Evolutionary conservation across 2,329 filamentous ascomycete species (phyloP).

Genomic region (Beauveria pseudobassiana): DNA sequence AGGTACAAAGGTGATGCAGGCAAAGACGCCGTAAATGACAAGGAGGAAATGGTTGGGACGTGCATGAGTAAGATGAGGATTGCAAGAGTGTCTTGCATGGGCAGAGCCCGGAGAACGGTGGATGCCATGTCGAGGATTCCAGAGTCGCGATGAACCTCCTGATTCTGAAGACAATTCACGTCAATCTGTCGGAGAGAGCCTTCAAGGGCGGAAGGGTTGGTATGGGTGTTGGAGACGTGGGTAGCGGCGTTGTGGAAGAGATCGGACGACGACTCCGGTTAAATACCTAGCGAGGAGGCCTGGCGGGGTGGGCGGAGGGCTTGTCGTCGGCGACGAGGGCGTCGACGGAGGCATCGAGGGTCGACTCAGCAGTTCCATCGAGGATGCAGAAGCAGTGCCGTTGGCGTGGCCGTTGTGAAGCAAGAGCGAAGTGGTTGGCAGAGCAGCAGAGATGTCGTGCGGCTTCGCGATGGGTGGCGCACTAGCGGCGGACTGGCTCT

Average conservation of each 20-base stretch:
- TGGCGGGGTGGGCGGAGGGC: not conserved
- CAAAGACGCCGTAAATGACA: constrained; percentile 85
- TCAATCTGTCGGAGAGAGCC: constrained; percentile 59
- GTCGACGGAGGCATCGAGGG: not conserved
- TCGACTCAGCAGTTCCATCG: not conserved
- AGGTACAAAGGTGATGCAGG: constrained; percentile 85
- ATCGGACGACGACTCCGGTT: constrained; percentile 28
- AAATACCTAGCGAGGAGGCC: constrained; percentile 7
- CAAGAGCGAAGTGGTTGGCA: constrained; percentile 18
- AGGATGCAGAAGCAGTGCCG: not conserved
- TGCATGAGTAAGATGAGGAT: constrained; percentile 95
- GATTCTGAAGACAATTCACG: constrained; percentile 61
- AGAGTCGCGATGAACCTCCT: constrained; percentile 60
- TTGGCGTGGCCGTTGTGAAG: constrained; percentile 12
- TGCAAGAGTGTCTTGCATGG: constrained; percentile 89
- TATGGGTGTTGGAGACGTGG: constrained; percentile 21
- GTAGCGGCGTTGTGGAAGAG: constrained; percentile 25
- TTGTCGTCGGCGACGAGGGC: constrained; percentile 1
- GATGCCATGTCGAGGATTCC: constrained; percentile 70
- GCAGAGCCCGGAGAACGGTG: constrained; percentile 83
- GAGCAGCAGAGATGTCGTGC: constrained; percentile 21
- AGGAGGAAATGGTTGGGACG: constrained; percentile 83
- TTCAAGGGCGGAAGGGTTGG: constrained; percentile 30
- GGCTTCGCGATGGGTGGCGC: constrained; percentile 31
- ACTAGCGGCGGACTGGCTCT: constrained; percentile 34